A percentile compares a stretch with the other conserved stretches of the same genome.
These are phyloP conservation scores for Fagopyrum homotropicum DNA, from an alignment of 148 eudicot genomes.

Conservation along the genomic window DNA sequence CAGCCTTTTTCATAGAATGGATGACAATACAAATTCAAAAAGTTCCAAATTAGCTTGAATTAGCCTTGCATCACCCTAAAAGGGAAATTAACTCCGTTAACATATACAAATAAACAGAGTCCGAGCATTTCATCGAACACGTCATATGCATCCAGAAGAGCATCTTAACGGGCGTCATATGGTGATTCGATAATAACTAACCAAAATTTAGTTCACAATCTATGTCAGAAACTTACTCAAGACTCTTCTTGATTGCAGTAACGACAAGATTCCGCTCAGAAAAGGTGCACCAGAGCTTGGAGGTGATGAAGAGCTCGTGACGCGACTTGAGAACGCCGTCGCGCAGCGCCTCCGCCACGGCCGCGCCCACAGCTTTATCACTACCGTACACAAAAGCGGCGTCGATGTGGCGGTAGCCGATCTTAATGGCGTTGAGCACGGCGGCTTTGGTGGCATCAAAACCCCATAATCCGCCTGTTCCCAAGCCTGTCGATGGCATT, in stretches of 20 bases:
- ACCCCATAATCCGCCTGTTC: constrained; percentile 6
- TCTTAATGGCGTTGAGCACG: constrained; percentile 22
- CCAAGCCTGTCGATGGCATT: constrained; percentile 27
- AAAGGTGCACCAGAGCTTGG: constrained; percentile 47
- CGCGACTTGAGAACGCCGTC: constrained; percentile 34
- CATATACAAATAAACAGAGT: too few relatives aligned
- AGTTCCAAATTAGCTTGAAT: too few relatives aligned
- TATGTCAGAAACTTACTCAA: constrained; percentile 6
- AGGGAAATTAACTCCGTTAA: too few relatives aligned
- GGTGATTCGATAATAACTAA: too few relatives aligned
- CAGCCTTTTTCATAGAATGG: too few relatives aligned
- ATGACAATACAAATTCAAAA: too few relatives aligned
- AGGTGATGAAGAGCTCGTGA: constrained; percentile 41
- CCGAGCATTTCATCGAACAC: too few relatives aligned
- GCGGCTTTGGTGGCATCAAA: constrained; percentile 13
- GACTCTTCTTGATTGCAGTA: constrained; percentile 25
- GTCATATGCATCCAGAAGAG: too few relatives aligned
- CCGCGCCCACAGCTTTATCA: constrained; percentile 41
- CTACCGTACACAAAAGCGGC: constrained; percentile 25
- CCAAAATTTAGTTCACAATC: constrained; percentile 13
- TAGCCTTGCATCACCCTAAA: too few relatives aligned
- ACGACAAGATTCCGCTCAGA: constrained; percentile 30
- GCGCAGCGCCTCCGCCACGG: constrained; percentile 28
- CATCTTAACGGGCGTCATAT: too few relatives aligned
- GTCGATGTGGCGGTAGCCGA: constrained; percentile 37